Evolutionary conservation across 768 basidiomycete species (phyloP).

Genomic region (Austroboletus festivus): DNA sequence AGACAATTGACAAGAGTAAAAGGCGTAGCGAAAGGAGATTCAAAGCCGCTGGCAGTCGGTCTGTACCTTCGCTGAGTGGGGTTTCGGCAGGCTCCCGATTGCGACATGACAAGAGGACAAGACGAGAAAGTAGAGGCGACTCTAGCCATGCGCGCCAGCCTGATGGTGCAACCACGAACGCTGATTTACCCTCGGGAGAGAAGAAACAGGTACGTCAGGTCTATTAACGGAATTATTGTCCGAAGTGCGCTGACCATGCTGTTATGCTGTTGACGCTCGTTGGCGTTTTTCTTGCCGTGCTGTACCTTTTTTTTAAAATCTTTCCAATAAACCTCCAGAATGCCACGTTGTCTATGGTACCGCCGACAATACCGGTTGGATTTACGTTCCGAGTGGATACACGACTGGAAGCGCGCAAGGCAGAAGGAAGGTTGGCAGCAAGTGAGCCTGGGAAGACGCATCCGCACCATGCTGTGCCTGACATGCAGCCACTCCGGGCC

Average conservation of each 20-base stretch:
- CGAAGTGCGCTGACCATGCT: slow-evolving; percentile 26
- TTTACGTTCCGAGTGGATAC: slow-evolving; percentile 54
- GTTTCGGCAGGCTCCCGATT: slow-evolving; percentile 4
- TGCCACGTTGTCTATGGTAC: slow-evolving; percentile 27
- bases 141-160: slow-evolving; percentile 2
- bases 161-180: slow-evolving; percentile 19
- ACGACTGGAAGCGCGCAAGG: slow-evolving; percentile 46
- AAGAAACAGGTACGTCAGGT: slow-evolving; percentile 31
- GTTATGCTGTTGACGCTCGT: slow-evolving; percentile 6
- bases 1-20: slow-evolving; percentile 7
- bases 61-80: neutral
- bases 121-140: neutral
- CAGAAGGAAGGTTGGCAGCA: slow-evolving; percentile 29
- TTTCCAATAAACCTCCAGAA: slow-evolving; percentile 15
- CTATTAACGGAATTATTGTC: slow-evolving; percentile 20
- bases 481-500: slow-evolving; percentile 54
- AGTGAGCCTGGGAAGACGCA: slow-evolving; percentile 24
- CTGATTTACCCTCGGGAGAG: slow-evolving; percentile 24
- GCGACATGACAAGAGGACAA: slow-evolving; percentile 1
- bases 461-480: slow-evolving; percentile 40
- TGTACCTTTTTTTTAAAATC: slow-evolving; percentile 21
- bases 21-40: slow-evolving; percentile 5
- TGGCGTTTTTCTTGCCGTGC: slow-evolving; percentile 1
- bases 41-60: slow-evolving; percentile 1
- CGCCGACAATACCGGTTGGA: slow-evolving; percentile 44